A percentile compares a stretch with the other conserved stretches of the same genome.
Conservation (phyloP, 495 filamentous ascomycete species). For the Letharia columbiana region DNA sequence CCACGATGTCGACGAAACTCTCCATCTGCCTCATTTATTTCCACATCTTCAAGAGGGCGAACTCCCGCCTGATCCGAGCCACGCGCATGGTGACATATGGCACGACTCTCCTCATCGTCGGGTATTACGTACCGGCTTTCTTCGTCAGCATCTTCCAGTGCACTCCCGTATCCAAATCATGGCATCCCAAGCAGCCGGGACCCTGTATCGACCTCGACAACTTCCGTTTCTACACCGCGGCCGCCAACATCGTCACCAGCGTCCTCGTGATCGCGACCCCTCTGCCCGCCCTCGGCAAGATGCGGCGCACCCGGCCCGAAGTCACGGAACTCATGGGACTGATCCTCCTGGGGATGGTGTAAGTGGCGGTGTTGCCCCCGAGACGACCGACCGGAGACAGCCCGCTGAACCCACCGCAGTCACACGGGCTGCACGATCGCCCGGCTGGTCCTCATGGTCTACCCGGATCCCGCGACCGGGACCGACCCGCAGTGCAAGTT, state of each 20-base stretch:
- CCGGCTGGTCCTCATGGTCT: slow-evolving; percentile 4
- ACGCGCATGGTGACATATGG: slow-evolving; percentile 11
- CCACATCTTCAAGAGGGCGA: slow-evolving; percentile 14
- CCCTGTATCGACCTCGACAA: slow-evolving; percentile 10
- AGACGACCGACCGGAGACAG: too few species aligned
- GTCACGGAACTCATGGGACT: slow-evolving; percentile 15
- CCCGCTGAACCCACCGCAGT: neutral
- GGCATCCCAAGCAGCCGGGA: neutral
- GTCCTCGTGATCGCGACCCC: slow-evolving; percentile 15
- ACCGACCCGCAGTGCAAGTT: slow-evolving; percentile 12
- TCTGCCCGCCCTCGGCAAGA: slow-evolving; percentile 11
- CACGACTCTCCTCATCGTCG: neutral
- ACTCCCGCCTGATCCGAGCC: slow-evolving; percentile 2
- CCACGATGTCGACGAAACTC: slow-evolving; percentile 9
- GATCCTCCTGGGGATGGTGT: slow-evolving; percentile 17
- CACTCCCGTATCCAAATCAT: slow-evolving; percentile 4
- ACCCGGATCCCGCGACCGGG: neutral
- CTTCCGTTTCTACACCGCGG: slow-evolving; percentile 14
- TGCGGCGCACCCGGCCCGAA: slow-evolving; percentile 6
- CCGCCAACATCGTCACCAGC: slow-evolving; percentile 18
- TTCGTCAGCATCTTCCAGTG: slow-evolving; percentile 11
- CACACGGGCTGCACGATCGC: slow-evolving; percentile 8
- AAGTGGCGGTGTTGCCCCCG: neutral
- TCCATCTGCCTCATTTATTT: slow-evolving; percentile 19
- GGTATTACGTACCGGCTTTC: slow-evolving; percentile 12